Base-by-base conservation (phyloP, 768 basidiomycete species). In the Epithele typhae region DNA sequence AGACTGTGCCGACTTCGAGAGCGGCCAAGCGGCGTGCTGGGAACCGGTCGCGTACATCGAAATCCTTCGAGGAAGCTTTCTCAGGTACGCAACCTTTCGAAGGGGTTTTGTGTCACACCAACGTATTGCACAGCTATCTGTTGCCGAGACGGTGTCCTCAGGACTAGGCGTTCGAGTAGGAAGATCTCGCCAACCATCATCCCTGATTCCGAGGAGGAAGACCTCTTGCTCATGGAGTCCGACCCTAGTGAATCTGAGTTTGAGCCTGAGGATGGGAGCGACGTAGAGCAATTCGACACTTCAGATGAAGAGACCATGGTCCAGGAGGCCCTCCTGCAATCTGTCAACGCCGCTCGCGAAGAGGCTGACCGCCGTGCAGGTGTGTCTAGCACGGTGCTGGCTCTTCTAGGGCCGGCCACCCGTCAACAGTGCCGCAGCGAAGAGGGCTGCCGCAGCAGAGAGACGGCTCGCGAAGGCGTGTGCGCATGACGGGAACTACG, bases 191-290 rank as follows among this genome's bases (percentile, higher is more conserved):
- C 42, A 11, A 4, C 27, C 23, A 51, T 42, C 14, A 41, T 48
- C 30, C 39, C 43, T 25, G 39, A 45, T 30, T 30, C 45, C 37
- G 37, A 37, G 41, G 59, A 59, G 14, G n/a, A n/a, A n/a, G n/a
- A n/a, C n/a, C n/a, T n/a, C n/a, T n/a, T n/a, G n/a, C 38, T 73
- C 22, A 67, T 71, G 10, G 82, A 84, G 47, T 79, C 75, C 15
- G 75, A 74, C 24, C 74, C 69, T 44, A 78, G 74, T 59, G 81
- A 72, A 22, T 86, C 85, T 33, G 83, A 84, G 46, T 86, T 82
- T 52, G 67, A 76, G 34, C 67, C 49, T 3, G 72, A 73, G 10
- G 66, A 69, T 15, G 54, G 48, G 0, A 53, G 49, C 17, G 49
- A 37, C 9, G 55, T 42, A 6, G 46, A 51, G 15, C 15, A 51